These are phyloP conservation scores for Jacaranda mimosifolia DNA, from an alignment of 257 asterid genomes.

Conservation along the genomic window DNA sequence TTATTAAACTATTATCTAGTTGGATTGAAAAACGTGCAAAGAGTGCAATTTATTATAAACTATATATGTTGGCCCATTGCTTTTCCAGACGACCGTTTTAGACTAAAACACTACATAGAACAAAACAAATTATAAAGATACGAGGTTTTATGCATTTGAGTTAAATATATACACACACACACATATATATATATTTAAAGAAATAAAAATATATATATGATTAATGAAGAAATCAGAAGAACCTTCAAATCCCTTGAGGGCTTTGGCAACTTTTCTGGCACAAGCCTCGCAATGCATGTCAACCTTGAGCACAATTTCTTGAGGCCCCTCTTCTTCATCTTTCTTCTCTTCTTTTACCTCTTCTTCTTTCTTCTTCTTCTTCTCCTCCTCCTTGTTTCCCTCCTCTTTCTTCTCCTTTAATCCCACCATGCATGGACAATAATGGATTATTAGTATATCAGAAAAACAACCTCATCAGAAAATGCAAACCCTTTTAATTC, in stretches of 20 bases:
- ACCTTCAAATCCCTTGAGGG: slow-evolving; percentile 82
- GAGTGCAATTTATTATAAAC: slow-evolving; percentile 2
- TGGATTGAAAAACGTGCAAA: slow-evolving; percentile 48
- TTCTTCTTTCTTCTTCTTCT: slow-evolving; percentile 34
- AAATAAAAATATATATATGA: no score
- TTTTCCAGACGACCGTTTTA: slow-evolving; percentile 25
- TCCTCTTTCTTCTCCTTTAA: slow-evolving; percentile 49
- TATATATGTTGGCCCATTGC: slow-evolving; percentile 33
- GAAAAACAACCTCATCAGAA: neutral
- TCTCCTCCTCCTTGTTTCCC: slow-evolving; percentile 27
- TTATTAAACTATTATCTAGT: neutral
- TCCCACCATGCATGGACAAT: slow-evolving; percentile 19
- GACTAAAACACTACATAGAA: slow-evolving; percentile 21
- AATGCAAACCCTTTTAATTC: slow-evolving; percentile 22
- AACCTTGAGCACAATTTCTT: slow-evolving; percentile 75
- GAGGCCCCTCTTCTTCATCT: slow-evolving; percentile 37
- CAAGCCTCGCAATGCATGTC: slow-evolving; percentile 97
- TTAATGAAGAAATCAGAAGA: neutral
- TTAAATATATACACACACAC: no score
- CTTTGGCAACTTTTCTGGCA: slow-evolving; percentile 79
- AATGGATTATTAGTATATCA: neutral
- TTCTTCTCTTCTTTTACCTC: slow-evolving; percentile 23
- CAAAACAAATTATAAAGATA: slow-evolving; percentile 12
- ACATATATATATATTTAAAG: no score
- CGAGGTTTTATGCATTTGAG: slow-evolving; percentile 30